Conservation (phyloP, 2,329 filamentous ascomycete genomes). For the Colletotrichum kahawae region DNA sequence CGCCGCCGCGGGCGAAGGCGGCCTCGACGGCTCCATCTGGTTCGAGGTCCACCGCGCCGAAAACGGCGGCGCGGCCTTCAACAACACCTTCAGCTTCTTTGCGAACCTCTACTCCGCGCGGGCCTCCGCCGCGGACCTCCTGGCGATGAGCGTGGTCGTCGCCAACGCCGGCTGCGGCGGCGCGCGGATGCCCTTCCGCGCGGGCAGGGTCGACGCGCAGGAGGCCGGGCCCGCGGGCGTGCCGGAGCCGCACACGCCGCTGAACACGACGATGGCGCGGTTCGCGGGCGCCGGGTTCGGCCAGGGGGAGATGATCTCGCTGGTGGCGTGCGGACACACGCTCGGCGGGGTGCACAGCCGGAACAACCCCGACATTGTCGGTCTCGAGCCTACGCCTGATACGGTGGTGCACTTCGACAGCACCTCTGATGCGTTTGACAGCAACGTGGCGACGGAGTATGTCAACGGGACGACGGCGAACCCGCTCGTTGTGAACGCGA, state of each 20-base stretch:
- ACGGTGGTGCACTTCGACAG: conserved; percentile 41
- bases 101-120: conserved; percentile 25
- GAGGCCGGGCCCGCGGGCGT: conserved; percentile 30
- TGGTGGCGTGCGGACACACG: conserved; percentile 30
- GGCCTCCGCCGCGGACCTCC: conserved; percentile 31
- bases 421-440: conserved; percentile 27
- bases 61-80: conserved; percentile 34
- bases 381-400: conserved; percentile 6
- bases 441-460: conserved; percentile 26
- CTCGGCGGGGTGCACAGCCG: conserved; percentile 29
- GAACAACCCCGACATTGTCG: conserved; percentile 29
- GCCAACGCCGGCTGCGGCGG: conserved; percentile 28
- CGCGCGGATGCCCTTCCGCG: conserved; percentile 27
- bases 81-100: conserved; percentile 31
- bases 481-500: conserved; percentile 26
- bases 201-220: conserved; percentile 27
- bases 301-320: conserved; percentile 27
- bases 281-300: conserved; percentile 29
- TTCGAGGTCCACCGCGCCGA: conserved; percentile 33
- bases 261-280: conserved; percentile 23
- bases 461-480: conserved; percentile 25
- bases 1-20: conserved; percentile 28
- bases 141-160: conserved; percentile 34
- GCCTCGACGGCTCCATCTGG: conserved; percentile 35
- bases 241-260: conserved; percentile 27